Base-by-base conservation (phyloP, 2,329 filamentous ascomycete genomes). In the Dichotomopilus funicola region DNA sequence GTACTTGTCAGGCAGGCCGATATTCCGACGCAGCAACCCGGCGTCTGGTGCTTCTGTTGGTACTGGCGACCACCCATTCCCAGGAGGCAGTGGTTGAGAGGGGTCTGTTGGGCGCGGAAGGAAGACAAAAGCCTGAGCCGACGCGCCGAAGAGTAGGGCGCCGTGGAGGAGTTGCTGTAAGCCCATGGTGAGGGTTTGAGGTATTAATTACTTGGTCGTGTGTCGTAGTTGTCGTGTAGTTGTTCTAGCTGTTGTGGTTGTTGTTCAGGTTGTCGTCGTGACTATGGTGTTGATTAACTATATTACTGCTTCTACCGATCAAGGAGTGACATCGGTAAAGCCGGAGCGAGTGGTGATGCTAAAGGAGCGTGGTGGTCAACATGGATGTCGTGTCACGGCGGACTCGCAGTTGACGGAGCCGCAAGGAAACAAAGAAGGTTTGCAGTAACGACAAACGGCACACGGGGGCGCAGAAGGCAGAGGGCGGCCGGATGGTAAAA, bases 21-120 rank as follows among this genome's bases (percentile, higher is more conserved):
- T 64, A 48, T 66, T 64, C 55, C 66, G 68, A 62, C 62, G 69
- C 36, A 66, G 64, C 10, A 73, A 62, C n/a, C 66, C 63, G 34
- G 70, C 53, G 10, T 59, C 64, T 3, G 75, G 72, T 6, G 71
- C 70, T 36, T 65, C 44, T 7, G 76, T 79, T 34, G 77, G 75
- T 57, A 64, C 64, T 4, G 77, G 74, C 5, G 63, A 64, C 52
- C 70, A 61, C 38, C 71, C 71, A 54, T 72, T 67, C 38, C 65
- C 33, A 31, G 37, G 56, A 41, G 67, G 66, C 49, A 70, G 67
- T n/a, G 65, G 19, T 9, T 54, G 59, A 27, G 69, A 65, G 36
- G 60, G 57, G 35, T 62, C 55, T 8, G 75, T 77, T 44, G 70
- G 69, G 59, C 62, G 59, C 6, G 75, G 68, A 34, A 66, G 67